These are phyloP conservation scores for Fonsecaea monophora DNA, from an alignment of 2,329 filamentous ascomycete genomes.

Conservation along the genomic window DNA sequence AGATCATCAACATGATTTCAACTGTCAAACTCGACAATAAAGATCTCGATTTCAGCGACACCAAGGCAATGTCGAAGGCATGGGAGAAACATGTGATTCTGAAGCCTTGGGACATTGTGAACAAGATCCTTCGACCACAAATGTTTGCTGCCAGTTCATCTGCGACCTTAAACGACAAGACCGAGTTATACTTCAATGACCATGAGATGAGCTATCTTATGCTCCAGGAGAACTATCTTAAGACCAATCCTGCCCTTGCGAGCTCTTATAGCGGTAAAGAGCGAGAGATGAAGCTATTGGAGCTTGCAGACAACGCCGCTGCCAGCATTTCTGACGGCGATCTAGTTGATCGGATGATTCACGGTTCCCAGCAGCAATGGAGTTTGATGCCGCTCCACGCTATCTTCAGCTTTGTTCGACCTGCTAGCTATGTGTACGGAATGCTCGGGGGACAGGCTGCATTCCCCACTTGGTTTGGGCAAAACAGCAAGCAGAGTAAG, in stretches of 20 bases:
- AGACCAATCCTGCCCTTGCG: slow-evolving; percentile 74
- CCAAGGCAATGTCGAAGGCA: slow-evolving; percentile 92
- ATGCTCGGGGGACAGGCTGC: slow-evolving; percentile 70
- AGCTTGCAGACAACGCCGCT: slow-evolving; percentile 84
- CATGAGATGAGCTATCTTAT: slow-evolving; percentile 97
- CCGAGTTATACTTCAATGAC: slow-evolving; percentile 98
- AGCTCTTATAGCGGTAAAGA: slow-evolving; percentile 70
- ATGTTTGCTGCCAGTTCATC: slow-evolving; percentile 86
- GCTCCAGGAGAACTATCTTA: slow-evolving; percentile 97
- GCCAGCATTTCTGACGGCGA: slow-evolving; percentile 98
- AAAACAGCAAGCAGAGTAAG: slow-evolving; percentile 85
- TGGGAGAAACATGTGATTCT: slow-evolving; percentile 98
- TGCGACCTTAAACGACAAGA: slow-evolving; percentile 92
- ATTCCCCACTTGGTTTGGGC: slow-evolving; percentile 93
- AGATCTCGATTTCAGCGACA: slow-evolving; percentile 73
- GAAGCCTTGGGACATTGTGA: slow-evolving; percentile 97
- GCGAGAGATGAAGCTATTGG: slow-evolving; percentile 79
- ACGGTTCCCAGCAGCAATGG: slow-evolving; percentile 98
- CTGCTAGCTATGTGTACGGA: slow-evolving; percentile 85
- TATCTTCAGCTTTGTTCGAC: slow-evolving; percentile 91
- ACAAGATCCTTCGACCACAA: slow-evolving; percentile 86
- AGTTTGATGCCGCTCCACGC: slow-evolving; percentile 96
- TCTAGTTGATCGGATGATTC: slow-evolving; percentile 95
- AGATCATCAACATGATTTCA: slow-evolving; percentile 98
- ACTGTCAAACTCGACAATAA: slow-evolving; percentile 87